These are phyloP conservation scores for Cryphonectria parasitica DNA, from an alignment of 2,329 filamentous ascomycete genomes.

Conservation along the genomic window DNA sequence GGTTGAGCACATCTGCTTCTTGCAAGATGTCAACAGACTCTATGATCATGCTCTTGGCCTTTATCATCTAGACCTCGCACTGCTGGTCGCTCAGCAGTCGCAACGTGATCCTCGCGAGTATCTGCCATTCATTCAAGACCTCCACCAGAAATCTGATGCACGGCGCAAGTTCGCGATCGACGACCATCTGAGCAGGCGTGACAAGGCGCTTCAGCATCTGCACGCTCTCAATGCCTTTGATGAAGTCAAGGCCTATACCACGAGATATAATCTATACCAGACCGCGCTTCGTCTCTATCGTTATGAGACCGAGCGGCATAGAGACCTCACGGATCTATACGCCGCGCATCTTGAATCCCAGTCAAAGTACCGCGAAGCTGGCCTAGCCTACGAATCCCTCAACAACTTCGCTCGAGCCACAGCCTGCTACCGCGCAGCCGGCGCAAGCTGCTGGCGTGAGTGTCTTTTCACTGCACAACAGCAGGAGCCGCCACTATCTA, in stretches of 20 bases:
- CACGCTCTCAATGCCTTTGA: slow-evolving; percentile 74
- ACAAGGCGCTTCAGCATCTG: slow-evolving; percentile 79
- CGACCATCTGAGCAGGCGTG: slow-evolving; percentile 76
- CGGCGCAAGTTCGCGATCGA: slow-evolving; percentile 85
- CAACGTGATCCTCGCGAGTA: slow-evolving; percentile 96
- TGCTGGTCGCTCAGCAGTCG: slow-evolving; percentile 92
- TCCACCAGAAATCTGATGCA: slow-evolving; percentile 73
- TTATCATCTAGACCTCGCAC: slow-evolving; percentile 87
- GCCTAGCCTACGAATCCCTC: slow-evolving; percentile 88
- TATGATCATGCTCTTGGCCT: slow-evolving; percentile 90
- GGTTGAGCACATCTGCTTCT: slow-evolving; percentile 95
- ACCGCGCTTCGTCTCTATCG: slow-evolving; percentile 80
- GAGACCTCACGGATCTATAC: slow-evolving; percentile 74
- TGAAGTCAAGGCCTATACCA: slow-evolving; percentile 76
- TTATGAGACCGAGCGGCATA: slow-evolving; percentile 72
- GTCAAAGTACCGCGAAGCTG: slow-evolving; percentile 83
- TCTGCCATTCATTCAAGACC: slow-evolving; percentile 86
- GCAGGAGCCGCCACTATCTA: slow-evolving; percentile 62
- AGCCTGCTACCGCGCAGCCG: slow-evolving; percentile 80
- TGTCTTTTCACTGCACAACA: slow-evolving; percentile 79
- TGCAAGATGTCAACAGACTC: slow-evolving; percentile 88
- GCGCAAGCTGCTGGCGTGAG: slow-evolving; percentile 82
- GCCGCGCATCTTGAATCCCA: slow-evolving; percentile 75
- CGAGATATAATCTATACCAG: slow-evolving; percentile 79
- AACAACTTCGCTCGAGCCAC: slow-evolving; percentile 74